Evolutionary conservation across 2,329 filamentous ascomycete genomes (phyloP).

Genomic region (Anthostomella pinea): DNA sequence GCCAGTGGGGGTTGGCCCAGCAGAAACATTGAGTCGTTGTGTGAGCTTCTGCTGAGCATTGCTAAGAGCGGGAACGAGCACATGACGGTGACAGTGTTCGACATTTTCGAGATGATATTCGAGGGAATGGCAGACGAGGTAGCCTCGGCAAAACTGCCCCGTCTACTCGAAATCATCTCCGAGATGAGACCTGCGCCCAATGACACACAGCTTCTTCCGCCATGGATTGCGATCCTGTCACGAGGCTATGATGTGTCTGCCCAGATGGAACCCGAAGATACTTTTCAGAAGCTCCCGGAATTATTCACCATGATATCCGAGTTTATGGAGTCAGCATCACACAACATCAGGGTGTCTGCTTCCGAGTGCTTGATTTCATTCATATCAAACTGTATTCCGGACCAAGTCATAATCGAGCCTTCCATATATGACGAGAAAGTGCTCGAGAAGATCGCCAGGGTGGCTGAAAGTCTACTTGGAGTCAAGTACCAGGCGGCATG

Average conservation of each 20-base stretch:
- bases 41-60: constrained; percentile 84
- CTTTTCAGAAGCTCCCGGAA: constrained; percentile 84
- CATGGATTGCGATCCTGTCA: constrained; percentile 95
- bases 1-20: constrained; percentile 94
- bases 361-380: constrained; percentile 95
- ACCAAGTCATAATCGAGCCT: constrained; percentile 78
- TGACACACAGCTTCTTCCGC: constrained; percentile 89
- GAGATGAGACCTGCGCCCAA: constrained; percentile 89
- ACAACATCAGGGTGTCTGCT: constrained; percentile 91
- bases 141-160: constrained; percentile 83
- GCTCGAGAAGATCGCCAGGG: constrained; percentile 74
- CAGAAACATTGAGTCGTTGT: constrained; percentile 89
- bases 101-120: constrained; percentile 97
- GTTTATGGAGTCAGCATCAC: constrained; percentile 82
- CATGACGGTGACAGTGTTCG: constrained; percentile 93
- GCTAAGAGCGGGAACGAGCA: constrained; percentile 90
- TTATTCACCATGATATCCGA: constrained; percentile 76
- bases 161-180: constrained; percentile 85
- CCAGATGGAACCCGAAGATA: constrained; percentile 84
- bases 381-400: constrained; percentile 83
- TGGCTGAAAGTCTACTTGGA: constrained; percentile 71
- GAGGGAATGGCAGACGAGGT: constrained; percentile 83
- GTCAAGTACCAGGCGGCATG: constrained; percentile 93
- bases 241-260: constrained; percentile 91
- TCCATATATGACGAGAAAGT: constrained; percentile 91